Percentiles rank a stretch among this genome's conserved stretches.
These are phyloP conservation scores for Gyrodon lividus DNA, from an alignment of 768 basidiomycete species.

Conservation along the genomic window DNA sequence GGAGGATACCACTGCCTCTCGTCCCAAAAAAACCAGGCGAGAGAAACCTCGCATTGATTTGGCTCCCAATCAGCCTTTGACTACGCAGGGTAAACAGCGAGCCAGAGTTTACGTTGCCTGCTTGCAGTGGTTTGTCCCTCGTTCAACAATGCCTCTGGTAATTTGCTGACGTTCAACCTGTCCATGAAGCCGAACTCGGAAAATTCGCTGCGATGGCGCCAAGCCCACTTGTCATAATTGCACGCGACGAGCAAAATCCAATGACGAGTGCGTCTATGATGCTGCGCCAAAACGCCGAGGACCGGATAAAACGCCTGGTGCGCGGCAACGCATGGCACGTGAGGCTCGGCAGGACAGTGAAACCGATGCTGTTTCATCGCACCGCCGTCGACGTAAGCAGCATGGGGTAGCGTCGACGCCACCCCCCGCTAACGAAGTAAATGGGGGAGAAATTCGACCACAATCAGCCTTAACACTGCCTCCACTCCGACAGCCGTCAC, in stretches of 20 bases:
- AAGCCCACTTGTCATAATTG: conserved; percentile 79
- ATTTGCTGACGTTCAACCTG: conserved; percentile 6
- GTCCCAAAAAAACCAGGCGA: conserved; percentile 42
- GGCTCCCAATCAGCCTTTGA: conserved; percentile 74
- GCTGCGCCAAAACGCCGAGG: conserved; percentile 73
- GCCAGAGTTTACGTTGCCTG: conserved; percentile 79
- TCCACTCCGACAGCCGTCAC: conserved; percentile 8
- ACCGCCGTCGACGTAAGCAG: conserved; percentile 22
- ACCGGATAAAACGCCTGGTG: conserved; percentile 78
- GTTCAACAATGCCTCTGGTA: background rate
- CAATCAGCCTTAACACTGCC: background rate
- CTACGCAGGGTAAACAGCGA: conserved; percentile 76
- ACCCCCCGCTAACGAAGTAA: conserved; percentile 4
- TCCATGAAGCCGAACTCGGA: conserved; percentile 61
- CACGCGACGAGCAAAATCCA: conserved; percentile 45
- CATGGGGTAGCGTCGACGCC: conserved; percentile 2
- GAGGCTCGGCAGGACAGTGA: conserved; percentile 38
- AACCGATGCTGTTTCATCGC: conserved; percentile 23
- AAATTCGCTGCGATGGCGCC: conserved; percentile 81
- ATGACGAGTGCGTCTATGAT: conserved; percentile 64
- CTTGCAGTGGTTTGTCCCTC: conserved; percentile 59
- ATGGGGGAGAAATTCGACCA: background rate
- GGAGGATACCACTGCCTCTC: background rate
- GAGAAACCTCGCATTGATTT: conserved; percentile 64
- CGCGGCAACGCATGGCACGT: conserved; percentile 60